Conservation (phyloP, 116 monocot genomes). For the Thalassia testudinum region DNA sequence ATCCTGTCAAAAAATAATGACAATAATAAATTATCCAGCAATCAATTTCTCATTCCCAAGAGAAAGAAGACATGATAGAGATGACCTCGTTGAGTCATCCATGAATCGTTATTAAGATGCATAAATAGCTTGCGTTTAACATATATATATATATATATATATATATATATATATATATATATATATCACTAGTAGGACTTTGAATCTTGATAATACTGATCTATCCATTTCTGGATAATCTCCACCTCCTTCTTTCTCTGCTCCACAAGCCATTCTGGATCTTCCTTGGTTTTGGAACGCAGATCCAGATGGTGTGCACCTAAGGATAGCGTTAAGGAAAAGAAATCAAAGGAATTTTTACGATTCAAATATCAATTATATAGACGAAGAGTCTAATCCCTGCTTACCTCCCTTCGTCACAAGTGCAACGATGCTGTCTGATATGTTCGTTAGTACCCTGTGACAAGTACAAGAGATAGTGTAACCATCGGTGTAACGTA, state of each 20-base stretch:
- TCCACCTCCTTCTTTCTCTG: constrained; percentile 55
- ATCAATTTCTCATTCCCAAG: too few relatives aligned
- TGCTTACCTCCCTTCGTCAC: constrained; percentile 66
- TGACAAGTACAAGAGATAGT: constrained; percentile 1
- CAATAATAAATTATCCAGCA: too few relatives aligned
- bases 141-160: too few relatives aligned
- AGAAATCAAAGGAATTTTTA: background rate
- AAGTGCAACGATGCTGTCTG: constrained; percentile 67
- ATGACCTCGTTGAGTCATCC: too few relatives aligned
- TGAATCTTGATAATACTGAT: constrained; percentile 28
- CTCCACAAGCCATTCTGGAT: constrained; percentile 68
- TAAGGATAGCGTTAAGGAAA: constrained; percentile 1
- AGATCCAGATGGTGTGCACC: constrained; percentile 94
- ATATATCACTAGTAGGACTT: too few relatives aligned
- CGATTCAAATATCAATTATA: background rate
- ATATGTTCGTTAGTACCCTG: constrained; percentile 76
- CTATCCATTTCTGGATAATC: constrained; percentile 66
- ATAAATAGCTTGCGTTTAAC: too few relatives aligned
- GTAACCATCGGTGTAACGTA: too few relatives aligned
- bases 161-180: too few relatives aligned
- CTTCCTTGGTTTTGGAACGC: constrained; percentile 54
- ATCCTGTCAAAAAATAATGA: too few relatives aligned
- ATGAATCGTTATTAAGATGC: too few relatives aligned
- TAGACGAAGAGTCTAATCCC: background rate
- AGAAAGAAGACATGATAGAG: too few relatives aligned